Evolutionary conservation across 106 monocot species (phyloP), one percentile per base, ranked within the genome.

Genomic region (Apostasia shenzhenica): DNA sequence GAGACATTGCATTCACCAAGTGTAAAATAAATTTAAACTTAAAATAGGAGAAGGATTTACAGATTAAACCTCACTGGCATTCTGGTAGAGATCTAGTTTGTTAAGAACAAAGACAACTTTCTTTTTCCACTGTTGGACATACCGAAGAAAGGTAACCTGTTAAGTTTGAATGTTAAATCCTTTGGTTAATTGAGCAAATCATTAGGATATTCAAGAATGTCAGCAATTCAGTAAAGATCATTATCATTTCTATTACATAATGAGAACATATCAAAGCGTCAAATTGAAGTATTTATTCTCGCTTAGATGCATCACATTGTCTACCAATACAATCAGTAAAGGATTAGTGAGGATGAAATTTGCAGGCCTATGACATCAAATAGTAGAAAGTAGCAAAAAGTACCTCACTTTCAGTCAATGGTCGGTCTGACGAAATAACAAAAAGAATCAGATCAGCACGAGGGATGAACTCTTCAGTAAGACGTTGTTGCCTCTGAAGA

Each of bases 331-430:
- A 26, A 26, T 26, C 26, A 26, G 26, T 26, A 26, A 26, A 26
- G 26, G 26, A 26, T 26, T 26, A 26, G 26, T 26, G 26, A 26
- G 26, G 26, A 26, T 26, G 26, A 26, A 26, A 26, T 26, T 26
- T 26, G 26, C 26, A 26, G 26, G 0, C 26, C 26, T 26, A 26
- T 26, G 26, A 26, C 26, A 26, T 26, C 26, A 26, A 26, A 26
- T 26, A 26, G 26, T 26, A 26, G 44, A 41, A 69, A 63, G 1
- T 60, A 63, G 63, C 26, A 59, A 42, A 60, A 6, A 5, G 59
- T 87, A 97, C 97, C 86, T 97, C 97, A 74, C 97, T 97, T 84
- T 87, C 92, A 56, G 92, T 97, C 72, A 97, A 85, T 67, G 97
- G 97, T 41, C 97, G 48, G 50, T 97, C 97, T 26, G 97, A 80